Percentiles rank a stretch among this genome's conserved stretches.
phyloP scores from a whole-genome alignment of 495 filamentous ascomycete genomes.

The Hypoxylon rickii region DNA sequence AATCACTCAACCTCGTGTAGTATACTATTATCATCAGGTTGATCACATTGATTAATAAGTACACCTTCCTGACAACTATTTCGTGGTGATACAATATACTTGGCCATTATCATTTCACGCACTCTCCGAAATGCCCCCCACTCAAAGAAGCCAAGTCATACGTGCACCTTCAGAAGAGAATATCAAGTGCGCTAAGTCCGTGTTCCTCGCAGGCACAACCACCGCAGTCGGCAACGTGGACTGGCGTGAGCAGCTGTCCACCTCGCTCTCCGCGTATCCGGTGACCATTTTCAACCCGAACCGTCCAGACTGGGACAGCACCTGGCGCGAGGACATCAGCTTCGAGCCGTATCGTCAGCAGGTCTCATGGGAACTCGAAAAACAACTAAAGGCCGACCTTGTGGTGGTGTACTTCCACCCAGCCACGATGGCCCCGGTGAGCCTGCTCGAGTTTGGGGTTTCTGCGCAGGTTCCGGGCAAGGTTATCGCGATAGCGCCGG shows the following conservation, averaged over 20 bases:
- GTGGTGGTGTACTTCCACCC: slow-evolving; percentile 61
- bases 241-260: slow-evolving; percentile 48
- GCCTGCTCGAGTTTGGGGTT: slow-evolving; percentile 58
- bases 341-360: slow-evolving; percentile 55
- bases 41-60: too few species aligned
- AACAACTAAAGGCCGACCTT: slow-evolving; percentile 55
- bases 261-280: slow-evolving; percentile 44
- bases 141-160: background rate
- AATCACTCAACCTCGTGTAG: too few species aligned
- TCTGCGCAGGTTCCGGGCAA: slow-evolving; percentile 47
- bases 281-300: slow-evolving; percentile 65
- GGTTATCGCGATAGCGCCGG: slow-evolving; percentile 55
- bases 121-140: background rate
- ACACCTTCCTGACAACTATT: too few species aligned
- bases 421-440: slow-evolving; percentile 51
- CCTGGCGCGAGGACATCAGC: slow-evolving; percentile 52
- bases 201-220: slow-evolving; percentile 53
- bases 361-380: slow-evolving; percentile 64
- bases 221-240: slow-evolving; percentile 31
- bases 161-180: background rate
- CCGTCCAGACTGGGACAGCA: slow-evolving; percentile 58
- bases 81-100: too few species aligned
- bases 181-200: slow-evolving; percentile 11
- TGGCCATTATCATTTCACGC: background rate
- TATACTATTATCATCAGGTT: too few species aligned